These are phyloP conservation scores for Sarcomyxa edulis DNA, from an alignment of 768 basidiomycete genomes.

Conservation along the genomic window DNA sequence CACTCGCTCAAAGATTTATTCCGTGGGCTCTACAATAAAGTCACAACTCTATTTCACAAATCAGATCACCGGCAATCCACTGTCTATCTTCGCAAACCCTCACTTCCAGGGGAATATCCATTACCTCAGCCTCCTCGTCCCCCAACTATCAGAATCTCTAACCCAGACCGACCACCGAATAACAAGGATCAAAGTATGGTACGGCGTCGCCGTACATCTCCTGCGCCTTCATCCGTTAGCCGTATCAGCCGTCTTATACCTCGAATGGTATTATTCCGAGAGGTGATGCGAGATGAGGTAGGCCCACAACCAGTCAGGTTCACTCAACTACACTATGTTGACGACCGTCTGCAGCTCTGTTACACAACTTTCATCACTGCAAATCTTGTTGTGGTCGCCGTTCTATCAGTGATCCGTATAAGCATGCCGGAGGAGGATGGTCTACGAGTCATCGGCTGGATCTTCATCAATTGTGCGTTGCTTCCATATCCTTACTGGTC, in stretches of 20 bases:
- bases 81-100: no score
- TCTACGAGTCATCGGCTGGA: conserved; percentile 46
- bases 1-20: conserved; percentile 1
- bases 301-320: conserved; percentile 11
- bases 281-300: conserved; percentile 62
- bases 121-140: conserved; percentile 10
- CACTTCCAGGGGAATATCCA: no score
- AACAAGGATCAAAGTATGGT: background rate
- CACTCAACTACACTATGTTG: no score
- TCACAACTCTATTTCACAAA: no score
- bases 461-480: conserved; percentile 47
- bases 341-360: conserved; percentile 41
- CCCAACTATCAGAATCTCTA: conserved; percentile 12
- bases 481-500: background rate
- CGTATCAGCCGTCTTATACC: conserved; percentile 45
- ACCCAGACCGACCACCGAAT: background rate
- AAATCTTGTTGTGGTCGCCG: conserved; percentile 40
- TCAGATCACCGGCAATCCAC: no score
- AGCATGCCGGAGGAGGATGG: conserved; percentile 38
- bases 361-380: conserved; percentile 52
- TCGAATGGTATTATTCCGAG: conserved; percentile 45
- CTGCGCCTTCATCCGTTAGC: conserved; percentile 29
- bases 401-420: conserved; percentile 46
- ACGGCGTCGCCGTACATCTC: conserved; percentile 13
- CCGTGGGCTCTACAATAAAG: no score